phyloP scores from a whole-genome alignment of 1,284 basidiomycete species.

The Paramarasmius palmivorus region DNA sequence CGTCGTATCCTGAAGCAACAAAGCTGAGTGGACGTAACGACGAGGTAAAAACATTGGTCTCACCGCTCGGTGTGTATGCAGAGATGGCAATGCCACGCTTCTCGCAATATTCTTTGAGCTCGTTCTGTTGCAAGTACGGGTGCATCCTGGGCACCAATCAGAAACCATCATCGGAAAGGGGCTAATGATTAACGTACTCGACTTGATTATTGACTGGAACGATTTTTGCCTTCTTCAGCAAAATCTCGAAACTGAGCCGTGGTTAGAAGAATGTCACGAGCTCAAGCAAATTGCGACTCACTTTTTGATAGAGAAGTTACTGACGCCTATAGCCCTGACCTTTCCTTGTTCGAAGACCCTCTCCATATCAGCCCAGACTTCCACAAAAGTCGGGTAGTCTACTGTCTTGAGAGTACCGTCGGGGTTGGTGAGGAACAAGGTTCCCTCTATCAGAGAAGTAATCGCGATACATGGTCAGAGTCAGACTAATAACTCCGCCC shows the following conservation, averaged over 20 bases:
- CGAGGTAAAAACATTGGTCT: not conserved
- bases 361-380: slow-evolving; percentile 25
- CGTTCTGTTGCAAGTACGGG: slow-evolving; percentile 23
- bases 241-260: slow-evolving; percentile 28
- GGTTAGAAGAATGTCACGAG: not conserved
- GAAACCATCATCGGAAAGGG: not conserved
- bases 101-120: slow-evolving; percentile 22
- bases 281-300: slow-evolving; percentile 9
- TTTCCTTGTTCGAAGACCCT: slow-evolving; percentile 21
- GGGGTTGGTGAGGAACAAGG: slow-evolving; percentile 13
- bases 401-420: slow-evolving; percentile 19
- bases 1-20: slow-evolving; percentile 32
- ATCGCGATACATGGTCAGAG: too few species aligned
- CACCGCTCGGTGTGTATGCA: slow-evolving; percentile 26
- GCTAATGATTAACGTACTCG: slow-evolving; percentile 17
- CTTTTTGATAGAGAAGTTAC: slow-evolving; percentile 33
- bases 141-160: slow-evolving; percentile 18
- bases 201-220: slow-evolving; percentile 26
- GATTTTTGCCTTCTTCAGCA: slow-evolving; percentile 20
- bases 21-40: not conserved
- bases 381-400: slow-evolving; percentile 22
- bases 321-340: slow-evolving; percentile 46
- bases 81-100: slow-evolving; percentile 21
- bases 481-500: too few species aligned
- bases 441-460: too few species aligned